Evolutionary conservation across 2,329 filamentous ascomycete species (phyloP), one percentile per base, ranked within the genome.

Genomic region (Fusarium devonianum): DNA sequence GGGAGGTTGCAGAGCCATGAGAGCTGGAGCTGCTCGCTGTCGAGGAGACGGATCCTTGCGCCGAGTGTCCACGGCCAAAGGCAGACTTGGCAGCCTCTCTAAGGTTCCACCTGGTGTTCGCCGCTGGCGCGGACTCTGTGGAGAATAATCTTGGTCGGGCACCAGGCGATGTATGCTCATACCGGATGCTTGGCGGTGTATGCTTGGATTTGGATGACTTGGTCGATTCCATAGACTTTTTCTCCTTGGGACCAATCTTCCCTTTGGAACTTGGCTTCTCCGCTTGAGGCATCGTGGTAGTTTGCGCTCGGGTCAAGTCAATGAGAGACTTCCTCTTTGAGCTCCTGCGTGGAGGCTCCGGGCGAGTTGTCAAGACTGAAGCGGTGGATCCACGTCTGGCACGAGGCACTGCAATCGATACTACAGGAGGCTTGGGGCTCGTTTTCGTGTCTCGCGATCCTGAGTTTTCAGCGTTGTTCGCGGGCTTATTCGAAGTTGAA

Each of bases 21-120:
- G 43, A 4, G 49, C 47, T 25, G 13, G 16, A 4, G 13, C 34
- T 43, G 9, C 41, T 45, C n/a, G 58, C 47, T 7, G 52, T 48
- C n/a, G 59, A 62, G 11, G 53, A 56, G 5, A 48, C 19, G 2
- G 56, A 54, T n/a, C 42, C 35, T 13, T 61, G 43, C 1, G 53
- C 51, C 7, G 49, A 46, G 41, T 53, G 60, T 4, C 57, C 59
- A 7, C 56, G 43, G 19, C 62, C 51, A 12, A 74, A 63, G 21
- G 68, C 69, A 17, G 69, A 65, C 41, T 63, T 72, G 18, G 71
- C 70, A 10, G 70, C 70, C 41, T 71, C 72, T 43, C 62, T 70
- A 40, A 73, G 56, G 46, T 64, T 70, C 47, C 69, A 69, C 50
- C 65, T 72, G n/a, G 64, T 61, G 35, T 35, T 53, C 8, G 39